These are phyloP conservation scores for Hyaloraphidium curvatum DNA, from an alignment of 192 early-diverging fungal species.

Conservation along the genomic window DNA sequence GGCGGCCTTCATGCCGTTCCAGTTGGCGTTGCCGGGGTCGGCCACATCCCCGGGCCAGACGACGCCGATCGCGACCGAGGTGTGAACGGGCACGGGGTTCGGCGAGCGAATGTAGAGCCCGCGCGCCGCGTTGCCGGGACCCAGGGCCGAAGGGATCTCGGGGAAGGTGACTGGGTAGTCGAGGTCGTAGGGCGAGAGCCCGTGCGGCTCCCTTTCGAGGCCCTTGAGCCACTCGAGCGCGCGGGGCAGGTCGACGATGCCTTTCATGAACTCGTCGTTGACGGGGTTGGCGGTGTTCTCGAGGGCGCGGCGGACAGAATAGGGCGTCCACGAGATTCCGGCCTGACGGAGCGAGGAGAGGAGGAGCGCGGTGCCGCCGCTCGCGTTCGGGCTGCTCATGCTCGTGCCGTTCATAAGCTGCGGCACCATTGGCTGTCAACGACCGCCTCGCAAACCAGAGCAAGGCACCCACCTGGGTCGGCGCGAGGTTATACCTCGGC, in stretches of 20 bases:
- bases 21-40: slow-evolving; percentile 19
- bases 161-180: slow-evolving; percentile 26
- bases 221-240: slow-evolving; percentile 63
- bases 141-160: no score
- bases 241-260: slow-evolving; percentile 71
- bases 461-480: slow-evolving; percentile 89
- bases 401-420: slow-evolving; percentile 83
- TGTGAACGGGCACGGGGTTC: slow-evolving; percentile 6
- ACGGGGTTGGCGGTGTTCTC: slow-evolving; percentile 53
- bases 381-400: slow-evolving; percentile 83
- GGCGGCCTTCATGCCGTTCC: slow-evolving; percentile 38
- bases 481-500: slow-evolving; percentile 55
- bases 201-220: no score
- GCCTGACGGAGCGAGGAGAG: background rate
- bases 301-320: slow-evolving; percentile 61
- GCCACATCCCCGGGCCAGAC: background rate
- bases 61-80: background rate
- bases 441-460: slow-evolving; percentile 11
- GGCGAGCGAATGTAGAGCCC: slow-evolving; percentile 78
- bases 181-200: no score
- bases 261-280: slow-evolving; percentile 53
- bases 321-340: slow-evolving; percentile 33
- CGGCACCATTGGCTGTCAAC: slow-evolving; percentile 8
- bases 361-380: slow-evolving; percentile 59
- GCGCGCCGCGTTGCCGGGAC: slow-evolving; percentile 26